Conservation (phyloP, 2,329 filamentous ascomycete species). For the Onygenales sp. region DNA sequence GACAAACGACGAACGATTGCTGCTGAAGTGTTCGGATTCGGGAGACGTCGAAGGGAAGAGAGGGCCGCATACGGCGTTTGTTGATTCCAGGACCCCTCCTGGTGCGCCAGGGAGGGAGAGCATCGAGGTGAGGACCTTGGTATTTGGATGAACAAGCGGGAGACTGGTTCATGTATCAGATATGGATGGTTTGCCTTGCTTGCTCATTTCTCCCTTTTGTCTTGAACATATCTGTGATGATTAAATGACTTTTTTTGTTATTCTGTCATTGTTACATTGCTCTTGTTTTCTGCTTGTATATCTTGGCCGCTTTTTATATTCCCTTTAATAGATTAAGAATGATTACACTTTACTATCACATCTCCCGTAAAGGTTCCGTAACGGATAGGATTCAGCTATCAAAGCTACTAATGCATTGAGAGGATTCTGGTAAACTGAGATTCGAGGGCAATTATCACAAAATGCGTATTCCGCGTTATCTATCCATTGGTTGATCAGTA, state of each 20-base stretch:
- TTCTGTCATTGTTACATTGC: not conserved
- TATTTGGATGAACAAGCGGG: slow-evolving; percentile 52
- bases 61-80: slow-evolving; percentile 68
- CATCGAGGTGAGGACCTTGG: slow-evolving; percentile 78
- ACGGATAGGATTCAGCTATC: too few relatives aligned
- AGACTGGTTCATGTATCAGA: too few relatives aligned
- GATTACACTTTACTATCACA: not conserved
- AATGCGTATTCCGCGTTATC: too few relatives aligned
- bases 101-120: slow-evolving; percentile 70
- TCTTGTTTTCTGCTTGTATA: not conserved
- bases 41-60: slow-evolving; percentile 37
- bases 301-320: not conserved
- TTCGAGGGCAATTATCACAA: too few relatives aligned
- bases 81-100: slow-evolving; percentile 59
- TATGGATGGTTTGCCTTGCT: not conserved
- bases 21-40: slow-evolving; percentile 72
- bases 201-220: not conserved
- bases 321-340: not conserved
- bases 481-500: too few relatives aligned
- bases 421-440: too few relatives aligned
- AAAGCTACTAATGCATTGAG: too few relatives aligned
- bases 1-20: slow-evolving; percentile 59
- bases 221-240: not conserved
- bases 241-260: not conserved
- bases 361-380: too few relatives aligned